A percentile compares a stretch with the other conserved stretches of the same genome.
Conservation (phyloP, 2,329 filamentous ascomycete species). For the Epichloe coenophiala region DNA sequence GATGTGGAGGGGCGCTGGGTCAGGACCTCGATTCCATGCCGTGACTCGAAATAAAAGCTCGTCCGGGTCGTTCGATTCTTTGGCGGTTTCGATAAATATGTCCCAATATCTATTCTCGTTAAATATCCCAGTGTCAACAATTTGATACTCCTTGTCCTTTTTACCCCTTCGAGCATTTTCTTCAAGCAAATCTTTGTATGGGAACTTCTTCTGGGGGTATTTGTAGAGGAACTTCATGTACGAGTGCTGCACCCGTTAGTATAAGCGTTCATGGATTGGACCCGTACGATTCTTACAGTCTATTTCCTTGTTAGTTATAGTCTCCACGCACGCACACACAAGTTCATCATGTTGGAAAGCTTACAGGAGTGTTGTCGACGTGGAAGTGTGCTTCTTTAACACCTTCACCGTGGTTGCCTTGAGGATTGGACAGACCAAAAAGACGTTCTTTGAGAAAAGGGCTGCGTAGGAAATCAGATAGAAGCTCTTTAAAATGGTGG, state of each 20-base stretch:
- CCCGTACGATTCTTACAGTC: slow-evolving; percentile 26
- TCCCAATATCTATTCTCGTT: slow-evolving; percentile 91
- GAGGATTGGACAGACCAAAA: slow-evolving; percentile 88
- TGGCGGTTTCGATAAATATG: slow-evolving; percentile 91
- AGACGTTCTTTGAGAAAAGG: slow-evolving; percentile 89
- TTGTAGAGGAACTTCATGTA: slow-evolving; percentile 99
- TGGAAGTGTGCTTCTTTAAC: slow-evolving; percentile 96
- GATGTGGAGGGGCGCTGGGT: slow-evolving; percentile 84
- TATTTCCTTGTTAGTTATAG: slow-evolving; percentile 16
- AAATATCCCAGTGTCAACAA: slow-evolving; percentile 79
- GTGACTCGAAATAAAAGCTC: slow-evolving; percentile 89
- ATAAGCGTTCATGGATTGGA: neutral
- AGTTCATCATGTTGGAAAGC: slow-evolving; percentile 10
- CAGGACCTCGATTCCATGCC: slow-evolving; percentile 87
- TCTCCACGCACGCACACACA: neutral
- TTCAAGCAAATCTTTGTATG: slow-evolving; percentile 74
- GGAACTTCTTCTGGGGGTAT: slow-evolving; percentile 83
- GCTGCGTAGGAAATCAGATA: slow-evolving; percentile 29
- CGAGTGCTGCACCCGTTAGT: slow-evolving; percentile 51
- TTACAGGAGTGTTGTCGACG: slow-evolving; percentile 75
- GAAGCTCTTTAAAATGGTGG: no score
- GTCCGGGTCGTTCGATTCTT: slow-evolving; percentile 82
- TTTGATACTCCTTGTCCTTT: slow-evolving; percentile 77
- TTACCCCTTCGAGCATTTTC: slow-evolving; percentile 70
- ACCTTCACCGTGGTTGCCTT: slow-evolving; percentile 94